phyloP scores from a whole-genome alignment of 495 filamentous ascomycete genomes.

The Platismatia glauca region DNA sequence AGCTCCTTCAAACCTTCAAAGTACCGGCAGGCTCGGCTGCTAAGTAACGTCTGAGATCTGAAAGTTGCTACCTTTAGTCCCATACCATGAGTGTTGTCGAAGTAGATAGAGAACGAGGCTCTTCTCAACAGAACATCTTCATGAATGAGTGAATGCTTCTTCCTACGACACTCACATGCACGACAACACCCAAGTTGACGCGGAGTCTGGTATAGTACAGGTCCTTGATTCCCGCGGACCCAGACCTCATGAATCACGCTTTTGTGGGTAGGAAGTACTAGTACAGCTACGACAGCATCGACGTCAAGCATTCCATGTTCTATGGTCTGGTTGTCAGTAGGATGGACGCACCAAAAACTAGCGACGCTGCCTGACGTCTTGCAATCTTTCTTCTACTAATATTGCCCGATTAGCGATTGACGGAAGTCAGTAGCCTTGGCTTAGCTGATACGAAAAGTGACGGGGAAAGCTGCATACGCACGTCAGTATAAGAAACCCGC shows the following conservation, averaged over 20 bases:
- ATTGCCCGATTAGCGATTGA: background rate
- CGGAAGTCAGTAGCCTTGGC: background rate
- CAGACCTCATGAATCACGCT: background rate
- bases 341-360: background rate
- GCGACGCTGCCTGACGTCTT: background rate
- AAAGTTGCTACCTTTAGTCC: no score
- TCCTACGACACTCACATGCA: background rate
- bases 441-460: background rate
- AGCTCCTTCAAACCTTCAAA: no score
- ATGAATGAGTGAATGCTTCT: background rate
- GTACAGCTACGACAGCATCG: no score
- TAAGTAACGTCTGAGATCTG: no score
- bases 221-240: background rate
- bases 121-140: background rate
- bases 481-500: background rate
- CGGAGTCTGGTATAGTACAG: no score
- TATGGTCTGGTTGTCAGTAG: no score
- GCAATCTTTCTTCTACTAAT: background rate
- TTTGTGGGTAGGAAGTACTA: no score
- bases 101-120: background rate
- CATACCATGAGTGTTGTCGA: no score
- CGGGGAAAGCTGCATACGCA: background rate
- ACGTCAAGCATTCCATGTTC: no score
- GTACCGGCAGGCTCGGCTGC: no score
- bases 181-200: background rate